Evolutionary conservation across 1,139 yeast genomes (phyloP).

Genomic region (Martiniozyma asiatica): DNA sequence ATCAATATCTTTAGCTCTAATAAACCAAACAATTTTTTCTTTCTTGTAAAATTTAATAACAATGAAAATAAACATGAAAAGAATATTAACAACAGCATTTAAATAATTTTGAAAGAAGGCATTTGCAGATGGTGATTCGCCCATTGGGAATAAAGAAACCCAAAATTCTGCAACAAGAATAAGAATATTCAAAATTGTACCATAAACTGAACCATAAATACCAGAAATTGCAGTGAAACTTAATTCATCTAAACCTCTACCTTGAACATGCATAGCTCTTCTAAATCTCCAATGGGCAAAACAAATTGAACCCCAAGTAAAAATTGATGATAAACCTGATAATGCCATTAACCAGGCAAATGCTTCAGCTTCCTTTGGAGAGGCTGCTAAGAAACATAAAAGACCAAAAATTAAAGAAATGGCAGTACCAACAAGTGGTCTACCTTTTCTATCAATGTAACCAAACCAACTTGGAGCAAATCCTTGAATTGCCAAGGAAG

Average conservation of each 20-base stretch:
- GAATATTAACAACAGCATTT: slow-evolving; percentile 36
- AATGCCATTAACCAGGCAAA: slow-evolving; percentile 72
- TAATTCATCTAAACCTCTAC: slow-evolving; percentile 48
- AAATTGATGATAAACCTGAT: slow-evolving; percentile 68
- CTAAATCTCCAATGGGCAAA: slow-evolving; percentile 67
- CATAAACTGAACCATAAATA: slow-evolving; percentile 52
- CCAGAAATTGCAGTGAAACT: slow-evolving; percentile 60
- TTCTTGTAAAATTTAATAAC: slow-evolving; percentile 8
- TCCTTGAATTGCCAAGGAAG: slow-evolving; percentile 71
- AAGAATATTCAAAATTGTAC: slow-evolving; percentile 41
- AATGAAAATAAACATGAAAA: slow-evolving; percentile 22
- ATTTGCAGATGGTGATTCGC: slow-evolving; percentile 21
- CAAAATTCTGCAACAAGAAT: slow-evolving; percentile 52
- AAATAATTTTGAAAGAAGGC: slow-evolving; percentile 40
- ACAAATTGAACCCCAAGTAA: slow-evolving; percentile 70
- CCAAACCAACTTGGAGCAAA: slow-evolving; percentile 60
- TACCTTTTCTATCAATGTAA: slow-evolving; percentile 57
- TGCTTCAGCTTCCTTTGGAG: slow-evolving; percentile 44
- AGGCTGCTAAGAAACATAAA: slow-evolving; percentile 59
- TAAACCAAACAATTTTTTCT: slow-evolving; percentile 28
- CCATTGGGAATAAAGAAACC: slow-evolving; percentile 34
- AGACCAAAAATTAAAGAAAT: slow-evolving; percentile 49
- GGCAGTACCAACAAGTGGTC: slow-evolving; percentile 55
- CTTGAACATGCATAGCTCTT: slow-evolving; percentile 52
- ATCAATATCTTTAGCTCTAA: slow-evolving; percentile 41